Evolutionary conservation across 768 basidiomycete genomes (phyloP).

Genomic region (Collybia nuda): DNA sequence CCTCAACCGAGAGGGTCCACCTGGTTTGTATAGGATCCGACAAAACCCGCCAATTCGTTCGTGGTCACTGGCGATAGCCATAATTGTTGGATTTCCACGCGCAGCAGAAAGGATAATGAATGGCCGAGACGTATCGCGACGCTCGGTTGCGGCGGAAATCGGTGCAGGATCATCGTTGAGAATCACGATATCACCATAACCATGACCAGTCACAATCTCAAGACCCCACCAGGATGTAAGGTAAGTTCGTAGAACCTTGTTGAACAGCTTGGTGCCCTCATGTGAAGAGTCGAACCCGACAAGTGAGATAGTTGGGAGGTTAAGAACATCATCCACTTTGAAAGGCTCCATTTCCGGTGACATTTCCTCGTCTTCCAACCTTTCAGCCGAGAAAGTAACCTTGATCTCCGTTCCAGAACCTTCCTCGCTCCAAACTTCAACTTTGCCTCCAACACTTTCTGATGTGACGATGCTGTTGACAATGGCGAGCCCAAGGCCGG

Average conservation of each 20-base stretch:
- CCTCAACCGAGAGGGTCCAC: conserved; percentile 76
- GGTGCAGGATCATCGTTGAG: conserved; percentile 74
- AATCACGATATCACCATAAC: conserved; percentile 71
- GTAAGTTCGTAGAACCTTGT: conserved; percentile 61
- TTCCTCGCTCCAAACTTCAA: conserved; percentile 93
- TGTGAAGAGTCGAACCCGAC: conserved; percentile 68
- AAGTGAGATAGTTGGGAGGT: conserved; percentile 60
- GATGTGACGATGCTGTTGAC: conserved; percentile 91
- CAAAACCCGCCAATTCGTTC: conserved; percentile 85
- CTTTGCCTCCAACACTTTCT: conserved; percentile 83
- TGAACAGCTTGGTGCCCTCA: conserved; percentile 68
- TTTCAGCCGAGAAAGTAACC: conserved; percentile 76
- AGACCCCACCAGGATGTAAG: conserved; percentile 80
- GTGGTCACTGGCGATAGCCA: conserved; percentile 66
- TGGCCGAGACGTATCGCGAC: conserved; percentile 57
- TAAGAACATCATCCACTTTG: conserved; percentile 35
- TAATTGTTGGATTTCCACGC: conserved; percentile 62
- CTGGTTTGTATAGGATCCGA: conserved; percentile 87
- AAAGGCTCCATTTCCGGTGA: conserved; percentile 46
- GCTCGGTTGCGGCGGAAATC: conserved; percentile 55
- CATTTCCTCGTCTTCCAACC: conserved; percentile 37
- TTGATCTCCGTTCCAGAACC: conserved; percentile 90
- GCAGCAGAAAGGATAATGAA: conserved; percentile 76
- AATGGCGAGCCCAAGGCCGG: conserved; percentile 92
- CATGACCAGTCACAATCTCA: conserved; percentile 35